Base-by-base conservation (phyloP, 1,284 basidiomycete genomes). In the Fomitopsis schrenkii region DNA sequence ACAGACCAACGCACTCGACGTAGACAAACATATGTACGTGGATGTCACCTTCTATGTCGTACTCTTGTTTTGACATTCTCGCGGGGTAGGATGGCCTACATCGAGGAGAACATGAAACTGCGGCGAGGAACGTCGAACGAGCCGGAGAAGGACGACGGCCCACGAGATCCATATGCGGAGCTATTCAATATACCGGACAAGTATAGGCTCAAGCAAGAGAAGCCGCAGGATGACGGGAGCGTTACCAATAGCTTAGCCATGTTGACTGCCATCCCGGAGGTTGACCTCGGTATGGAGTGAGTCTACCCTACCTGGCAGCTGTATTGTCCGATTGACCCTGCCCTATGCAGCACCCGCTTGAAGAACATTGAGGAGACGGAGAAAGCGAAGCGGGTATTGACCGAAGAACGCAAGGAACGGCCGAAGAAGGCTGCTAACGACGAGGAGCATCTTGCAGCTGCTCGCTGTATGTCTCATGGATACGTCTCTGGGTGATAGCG, bases 291-390 rank as follows among this genome's bases (percentile, higher is more conserved):
- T 59, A 98, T 98, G 89, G 95, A 98, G 95, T 97, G 70, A 69
- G 92, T 86, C 22, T 33, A 54, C 28, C 15, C 56, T 59, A 52
- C n/a, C 30, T 50, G 14, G 36, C 54, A 26, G 28, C 17, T 26
- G 33, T 52, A 35, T 19, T 36, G 28, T 40, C 50, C 60, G 19
- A 35, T 22, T 42, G 9, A 40, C 53, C 30, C 17, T 57, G 28
- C 55, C 42, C 45, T 19, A n/a, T 6, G 8, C 63, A 97, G 95
- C 65, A 83, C 90, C 15, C 89, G 96, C 22, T 77, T 99, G 62
- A 90, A 91, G 74, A 98, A 98, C 72, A 98, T 99, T 54, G 94
- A 97, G 72, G 91, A 96, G 61, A 99, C 97, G 0, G 97, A 98
- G 72, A 95, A 93, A 67, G 97, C 95, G 0, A 98, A 98, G 75